Conservation (phyloP, 2,329 filamentous ascomycete species). For the Cylindrodendrum hubeiense region DNA sequence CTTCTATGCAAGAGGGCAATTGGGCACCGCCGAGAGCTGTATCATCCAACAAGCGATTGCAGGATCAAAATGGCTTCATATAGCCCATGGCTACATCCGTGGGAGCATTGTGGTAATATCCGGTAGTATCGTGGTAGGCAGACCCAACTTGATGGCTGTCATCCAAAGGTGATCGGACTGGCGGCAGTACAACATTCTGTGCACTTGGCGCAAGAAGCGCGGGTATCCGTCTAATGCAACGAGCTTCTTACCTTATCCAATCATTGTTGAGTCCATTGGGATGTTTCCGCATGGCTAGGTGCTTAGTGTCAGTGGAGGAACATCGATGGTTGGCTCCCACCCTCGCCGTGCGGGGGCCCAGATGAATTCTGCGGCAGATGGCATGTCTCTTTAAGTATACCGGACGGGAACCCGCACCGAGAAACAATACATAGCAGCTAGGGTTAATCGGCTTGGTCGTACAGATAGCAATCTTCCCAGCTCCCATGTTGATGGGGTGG, state of each 20-base stretch:
- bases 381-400: slow-evolving; percentile 4
- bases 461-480: neutral
- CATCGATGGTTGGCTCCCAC: neutral
- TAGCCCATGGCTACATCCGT: neutral
- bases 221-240: neutral
- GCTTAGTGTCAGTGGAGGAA: slow-evolving; percentile 7
- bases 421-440: neutral
- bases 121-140: neutral
- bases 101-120: neutral
- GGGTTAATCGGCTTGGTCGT: neutral
- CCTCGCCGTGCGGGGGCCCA: neutral
- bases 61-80: neutral
- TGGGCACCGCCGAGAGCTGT: too few species aligned
- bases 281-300: slow-evolving; percentile 15
- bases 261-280: slow-evolving; percentile 10
- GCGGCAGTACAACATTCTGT: neutral
- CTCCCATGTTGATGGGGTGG: neutral
- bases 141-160: neutral
- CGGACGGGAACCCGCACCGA: slow-evolving; percentile 1
- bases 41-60: neutral
- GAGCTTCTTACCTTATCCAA: slow-evolving; percentile 2
- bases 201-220: neutral
- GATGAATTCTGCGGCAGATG: neutral
- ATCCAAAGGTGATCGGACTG: neutral
- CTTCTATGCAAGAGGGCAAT: neutral